A percentile compares a stretch with the other conserved stretches of the same genome.
These are phyloP conservation scores for Xylaria intraflava DNA, from an alignment of 495 filamentous ascomycete species.

Conservation along the genomic window DNA sequence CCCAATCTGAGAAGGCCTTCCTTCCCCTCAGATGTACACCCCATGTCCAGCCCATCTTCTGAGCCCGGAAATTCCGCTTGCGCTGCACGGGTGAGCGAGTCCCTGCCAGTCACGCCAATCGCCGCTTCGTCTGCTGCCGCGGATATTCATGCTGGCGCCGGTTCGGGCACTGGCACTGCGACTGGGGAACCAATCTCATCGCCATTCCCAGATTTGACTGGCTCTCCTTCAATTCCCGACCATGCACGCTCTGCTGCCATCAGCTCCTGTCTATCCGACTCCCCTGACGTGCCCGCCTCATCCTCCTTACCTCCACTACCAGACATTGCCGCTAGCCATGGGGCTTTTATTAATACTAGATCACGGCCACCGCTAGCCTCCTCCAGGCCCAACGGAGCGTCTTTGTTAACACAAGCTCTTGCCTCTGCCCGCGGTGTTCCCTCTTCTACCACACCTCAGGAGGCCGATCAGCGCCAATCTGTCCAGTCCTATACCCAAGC, in stretches of 20 bases:
- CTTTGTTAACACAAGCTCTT: constrained; percentile 45
- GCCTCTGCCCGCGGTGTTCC: constrained; percentile 47
- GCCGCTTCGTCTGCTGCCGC: constrained; percentile 19
- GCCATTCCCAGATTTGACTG: constrained; percentile 19
- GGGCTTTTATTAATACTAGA: constrained; percentile 41
- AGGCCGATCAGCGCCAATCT: constrained; percentile 22
- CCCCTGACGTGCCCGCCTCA: constrained; percentile 18
- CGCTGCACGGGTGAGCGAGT: constrained; percentile 40
- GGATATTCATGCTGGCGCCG: no score
- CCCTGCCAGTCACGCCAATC: constrained; percentile 13
- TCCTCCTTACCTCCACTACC: constrained; percentile 20
- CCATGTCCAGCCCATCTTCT: constrained; percentile 43
- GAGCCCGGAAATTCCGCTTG: constrained; percentile 44
- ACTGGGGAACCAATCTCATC: constrained; percentile 23
- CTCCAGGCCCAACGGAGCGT: constrained; percentile 39
- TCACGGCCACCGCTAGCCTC: constrained; percentile 33
- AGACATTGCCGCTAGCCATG: constrained; percentile 24
- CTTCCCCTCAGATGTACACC: constrained; percentile 42
- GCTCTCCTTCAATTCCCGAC: constrained; percentile 21
- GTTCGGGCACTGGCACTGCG: constrained; percentile 22
- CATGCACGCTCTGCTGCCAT: constrained; percentile 20
- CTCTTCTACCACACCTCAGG: constrained; percentile 11
- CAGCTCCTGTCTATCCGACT: constrained; percentile 14
- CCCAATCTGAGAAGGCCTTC: constrained; percentile 16
- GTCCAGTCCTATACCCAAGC: constrained; percentile 19